A percentile compares a stretch with the other conserved stretches of the same genome.
These are phyloP conservation scores for Microbotryum intermedium DNA, from an alignment of 1,284 basidiomycete species.

Conservation along the genomic window DNA sequence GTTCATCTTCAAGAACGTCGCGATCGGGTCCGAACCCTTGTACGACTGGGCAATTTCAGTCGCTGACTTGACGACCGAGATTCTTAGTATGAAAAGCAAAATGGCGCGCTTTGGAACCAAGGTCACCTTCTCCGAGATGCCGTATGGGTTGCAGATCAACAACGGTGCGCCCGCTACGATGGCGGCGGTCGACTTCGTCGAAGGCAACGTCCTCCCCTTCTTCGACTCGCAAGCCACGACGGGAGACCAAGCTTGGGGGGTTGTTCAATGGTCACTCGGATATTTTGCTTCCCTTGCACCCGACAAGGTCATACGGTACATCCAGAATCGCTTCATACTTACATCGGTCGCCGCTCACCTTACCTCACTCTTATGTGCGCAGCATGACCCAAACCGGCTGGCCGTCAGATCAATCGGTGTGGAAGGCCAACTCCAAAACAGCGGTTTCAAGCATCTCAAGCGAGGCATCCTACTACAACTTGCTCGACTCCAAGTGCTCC, in stretches of 20 bases:
- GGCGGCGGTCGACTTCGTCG: slow-evolving; percentile 56
- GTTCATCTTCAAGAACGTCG: slow-evolving; percentile 57
- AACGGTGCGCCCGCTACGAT: slow-evolving; percentile 44
- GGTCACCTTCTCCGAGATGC: slow-evolving; percentile 47
- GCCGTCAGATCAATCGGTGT: slow-evolving; percentile 31
- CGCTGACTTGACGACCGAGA: slow-evolving; percentile 50
- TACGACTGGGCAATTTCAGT: slow-evolving; percentile 54
- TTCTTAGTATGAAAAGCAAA: slow-evolving; percentile 47
- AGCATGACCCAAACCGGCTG: slow-evolving; percentile 33
- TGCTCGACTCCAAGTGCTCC: slow-evolving; percentile 29
- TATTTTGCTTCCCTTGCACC: slow-evolving; percentile 46
- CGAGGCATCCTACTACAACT: slow-evolving; percentile 41
- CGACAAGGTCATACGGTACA: slow-evolving; percentile 50
- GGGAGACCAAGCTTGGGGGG: slow-evolving; percentile 56
- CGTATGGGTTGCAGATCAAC: slow-evolving; percentile 48
- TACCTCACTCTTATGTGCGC: neutral
- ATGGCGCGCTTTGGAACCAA: slow-evolving; percentile 52
- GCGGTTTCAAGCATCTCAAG: slow-evolving; percentile 30
- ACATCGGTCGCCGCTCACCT: neutral
- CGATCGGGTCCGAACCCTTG: slow-evolving; percentile 66
- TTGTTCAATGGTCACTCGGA: slow-evolving; percentile 52
- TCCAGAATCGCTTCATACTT: slow-evolving; percentile 4
- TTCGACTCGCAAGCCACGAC: slow-evolving; percentile 54
- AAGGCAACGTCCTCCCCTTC: slow-evolving; percentile 63
- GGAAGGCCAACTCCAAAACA: slow-evolving; percentile 29